Evolutionary conservation across 257 asterid species (phyloP).

Genomic region (Linaria vulgaris): DNA sequence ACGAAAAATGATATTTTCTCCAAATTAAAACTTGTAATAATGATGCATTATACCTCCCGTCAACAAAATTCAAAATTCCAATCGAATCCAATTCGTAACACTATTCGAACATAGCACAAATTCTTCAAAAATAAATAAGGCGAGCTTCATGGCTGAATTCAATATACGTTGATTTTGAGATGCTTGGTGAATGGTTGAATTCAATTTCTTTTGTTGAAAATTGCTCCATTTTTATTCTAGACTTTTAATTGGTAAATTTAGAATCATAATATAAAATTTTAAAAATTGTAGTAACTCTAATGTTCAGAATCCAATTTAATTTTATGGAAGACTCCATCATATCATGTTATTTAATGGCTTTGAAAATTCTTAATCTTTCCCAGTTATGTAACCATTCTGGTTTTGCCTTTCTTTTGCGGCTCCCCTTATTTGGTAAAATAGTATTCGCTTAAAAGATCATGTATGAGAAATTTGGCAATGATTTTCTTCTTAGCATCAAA

Average conservation of each 20-base stretch:
- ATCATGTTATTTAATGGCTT: neutral
- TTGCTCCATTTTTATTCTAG: neutral
- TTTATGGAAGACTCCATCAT: neutral
- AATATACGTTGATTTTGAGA: neutral
- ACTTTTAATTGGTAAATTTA: neutral
- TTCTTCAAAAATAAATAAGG: too few species aligned
- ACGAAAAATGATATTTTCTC: too few species aligned
- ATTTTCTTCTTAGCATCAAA: conserved; percentile 72
- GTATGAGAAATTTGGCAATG: conserved; percentile 87
- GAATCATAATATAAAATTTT: neutral
- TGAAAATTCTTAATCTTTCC: neutral
- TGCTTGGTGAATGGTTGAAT: neutral
- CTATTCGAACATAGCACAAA: too few species aligned
- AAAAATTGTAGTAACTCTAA: neutral
- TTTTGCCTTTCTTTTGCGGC: conserved; percentile 43
- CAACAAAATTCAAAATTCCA: too few species aligned
- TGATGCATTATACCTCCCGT: too few species aligned
- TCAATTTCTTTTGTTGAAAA: neutral
- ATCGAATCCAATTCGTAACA: too few species aligned
- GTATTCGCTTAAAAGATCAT: conserved; percentile 84
- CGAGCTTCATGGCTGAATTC: too few species aligned
- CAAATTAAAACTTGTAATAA: too few species aligned
- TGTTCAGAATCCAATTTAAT: neutral
- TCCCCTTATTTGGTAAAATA: conserved; percentile 70
- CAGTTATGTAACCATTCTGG: conserved; percentile 3